Evolutionary conservation across 2,329 filamentous ascomycete genomes (phyloP).

Genomic region (Verticillium nonalfalfae): DNA sequence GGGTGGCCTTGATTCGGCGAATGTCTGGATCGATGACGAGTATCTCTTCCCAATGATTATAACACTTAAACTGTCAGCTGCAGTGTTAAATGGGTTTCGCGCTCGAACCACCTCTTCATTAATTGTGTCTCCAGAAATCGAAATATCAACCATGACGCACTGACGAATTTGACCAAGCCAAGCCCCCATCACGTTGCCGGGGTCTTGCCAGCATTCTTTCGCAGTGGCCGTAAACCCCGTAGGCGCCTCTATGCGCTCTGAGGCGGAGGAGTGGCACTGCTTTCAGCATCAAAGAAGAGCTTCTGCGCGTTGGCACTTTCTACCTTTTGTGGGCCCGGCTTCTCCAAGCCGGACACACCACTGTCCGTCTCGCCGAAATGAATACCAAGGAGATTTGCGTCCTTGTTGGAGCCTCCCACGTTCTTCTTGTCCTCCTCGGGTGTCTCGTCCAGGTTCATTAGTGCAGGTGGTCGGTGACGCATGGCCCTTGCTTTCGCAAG

Average conservation of each 20-base stretch:
- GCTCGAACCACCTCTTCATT: too few relatives aligned
- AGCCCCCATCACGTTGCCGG: not conserved
- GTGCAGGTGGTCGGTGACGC: slow-evolving; percentile 81
- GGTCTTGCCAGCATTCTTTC: not conserved
- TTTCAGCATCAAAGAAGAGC: slow-evolving; percentile 18
- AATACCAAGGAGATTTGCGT: slow-evolving; percentile 33
- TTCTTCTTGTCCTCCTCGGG: slow-evolving; percentile 18
- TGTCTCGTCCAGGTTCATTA: slow-evolving; percentile 63
- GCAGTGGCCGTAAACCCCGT: not conserved
- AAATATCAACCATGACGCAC: too few relatives aligned
- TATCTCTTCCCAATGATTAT: not conserved
- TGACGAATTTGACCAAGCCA: not conserved
- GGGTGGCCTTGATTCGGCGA: not conserved
- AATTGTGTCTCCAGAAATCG: too few relatives aligned
- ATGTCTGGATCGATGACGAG: not conserved
- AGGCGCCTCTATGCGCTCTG: slow-evolving; percentile 18
- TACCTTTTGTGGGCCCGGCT: slow-evolving; percentile 23
- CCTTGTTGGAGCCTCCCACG: slow-evolving; percentile 16
- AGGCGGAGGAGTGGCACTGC: slow-evolving; percentile 17
- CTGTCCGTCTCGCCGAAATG: slow-evolving; percentile 34
- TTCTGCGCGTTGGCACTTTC: slow-evolving; percentile 21
- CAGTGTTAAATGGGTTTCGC: not conserved
- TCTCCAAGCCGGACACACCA: slow-evolving; percentile 35
- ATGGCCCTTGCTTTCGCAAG: slow-evolving; percentile 81
- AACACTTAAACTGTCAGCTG: not conserved